Evolutionary conservation across 306 rosid species (phyloP).

Genomic region (Inga laurina): DNA sequence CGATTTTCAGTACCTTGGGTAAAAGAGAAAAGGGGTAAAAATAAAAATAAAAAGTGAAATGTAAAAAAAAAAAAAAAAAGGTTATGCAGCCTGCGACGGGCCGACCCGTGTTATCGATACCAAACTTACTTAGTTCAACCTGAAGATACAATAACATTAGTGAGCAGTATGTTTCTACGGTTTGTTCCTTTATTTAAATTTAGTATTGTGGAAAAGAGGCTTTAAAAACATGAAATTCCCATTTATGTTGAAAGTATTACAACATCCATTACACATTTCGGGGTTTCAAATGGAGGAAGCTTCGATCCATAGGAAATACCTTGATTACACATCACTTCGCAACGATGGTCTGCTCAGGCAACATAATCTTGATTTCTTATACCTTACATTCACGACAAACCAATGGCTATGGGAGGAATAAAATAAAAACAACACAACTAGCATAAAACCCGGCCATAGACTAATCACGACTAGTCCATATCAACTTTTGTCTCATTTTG

Average conservation of each 20-base stretch:
- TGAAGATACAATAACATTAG: too few relatives aligned
- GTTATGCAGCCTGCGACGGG: too few relatives aligned
- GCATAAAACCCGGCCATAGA: constrained; percentile 15
- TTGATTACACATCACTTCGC: neutral
- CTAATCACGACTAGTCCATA: constrained; percentile 8
- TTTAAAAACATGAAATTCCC: neutral
- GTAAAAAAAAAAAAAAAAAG: too few relatives aligned
- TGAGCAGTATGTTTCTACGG: too few relatives aligned
- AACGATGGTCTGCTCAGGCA: neutral
- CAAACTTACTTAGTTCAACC: neutral
- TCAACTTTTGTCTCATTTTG: constrained; percentile 6
- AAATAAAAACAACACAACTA: neutral
- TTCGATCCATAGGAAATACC: neutral
- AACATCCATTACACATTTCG: neutral
- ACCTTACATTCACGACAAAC: neutral
- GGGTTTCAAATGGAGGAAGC: neutral
- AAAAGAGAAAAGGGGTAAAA: too few relatives aligned
- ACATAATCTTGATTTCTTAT: neutral
- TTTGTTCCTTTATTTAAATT: too few relatives aligned
- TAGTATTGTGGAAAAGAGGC: neutral
- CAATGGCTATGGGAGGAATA: neutral
- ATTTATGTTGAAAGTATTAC: neutral
- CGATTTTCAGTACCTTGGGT: too few relatives aligned
- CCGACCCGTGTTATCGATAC: too few relatives aligned
- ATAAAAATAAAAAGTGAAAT: too few relatives aligned